A percentile compares a stretch with the other conserved stretches of the same genome.
Conservation (phyloP, 2,329 filamentous ascomycete genomes). For the Ampelomyces quisqualis region DNA sequence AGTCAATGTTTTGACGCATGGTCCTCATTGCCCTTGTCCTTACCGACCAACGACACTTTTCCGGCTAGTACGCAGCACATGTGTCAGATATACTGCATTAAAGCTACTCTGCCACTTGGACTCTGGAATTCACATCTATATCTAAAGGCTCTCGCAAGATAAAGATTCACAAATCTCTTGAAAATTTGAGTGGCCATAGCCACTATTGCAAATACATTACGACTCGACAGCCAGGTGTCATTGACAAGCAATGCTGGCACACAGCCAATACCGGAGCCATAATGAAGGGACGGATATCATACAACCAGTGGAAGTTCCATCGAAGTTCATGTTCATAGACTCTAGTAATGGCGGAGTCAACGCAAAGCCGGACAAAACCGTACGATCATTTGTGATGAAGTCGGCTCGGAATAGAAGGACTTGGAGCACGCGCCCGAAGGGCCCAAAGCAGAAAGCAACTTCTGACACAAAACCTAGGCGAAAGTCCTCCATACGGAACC, state of each 20-base stretch:
- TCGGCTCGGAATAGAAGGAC: conserved; percentile 33
- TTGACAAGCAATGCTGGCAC: conserved; percentile 15
- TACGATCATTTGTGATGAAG: conserved; percentile 43
- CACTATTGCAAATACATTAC: too few relatives aligned
- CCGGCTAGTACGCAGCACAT: conserved; percentile 10
- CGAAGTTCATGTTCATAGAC: conserved; percentile 41
- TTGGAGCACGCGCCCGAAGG: conserved; percentile 38
- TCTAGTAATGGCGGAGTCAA: conserved; percentile 31
- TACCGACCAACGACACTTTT: conserved; percentile 12
- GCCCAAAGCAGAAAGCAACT: conserved; percentile 12
- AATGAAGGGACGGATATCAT: conserved; percentile 3
- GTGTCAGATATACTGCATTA: conserved; percentile 6
- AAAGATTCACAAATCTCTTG: too few relatives aligned
- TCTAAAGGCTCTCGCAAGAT: too few relatives aligned
- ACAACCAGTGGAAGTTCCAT: conserved; percentile 18
- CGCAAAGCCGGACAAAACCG: conserved; percentile 34
- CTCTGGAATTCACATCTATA: too few relatives aligned
- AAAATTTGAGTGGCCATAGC: too few relatives aligned
- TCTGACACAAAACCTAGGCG: conserved; percentile 1
- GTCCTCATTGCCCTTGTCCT: conserved; percentile 17
- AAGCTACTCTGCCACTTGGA: conserved; percentile 6
- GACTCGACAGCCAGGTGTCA: conserved; percentile 4
- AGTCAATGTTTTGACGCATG: conserved; percentile 16
- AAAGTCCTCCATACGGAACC: conserved; percentile 4
- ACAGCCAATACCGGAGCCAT: conserved; percentile 1